Conservation (phyloP, 352 stramenopile genomes). For the Phytophthora sansomeana region DNA sequence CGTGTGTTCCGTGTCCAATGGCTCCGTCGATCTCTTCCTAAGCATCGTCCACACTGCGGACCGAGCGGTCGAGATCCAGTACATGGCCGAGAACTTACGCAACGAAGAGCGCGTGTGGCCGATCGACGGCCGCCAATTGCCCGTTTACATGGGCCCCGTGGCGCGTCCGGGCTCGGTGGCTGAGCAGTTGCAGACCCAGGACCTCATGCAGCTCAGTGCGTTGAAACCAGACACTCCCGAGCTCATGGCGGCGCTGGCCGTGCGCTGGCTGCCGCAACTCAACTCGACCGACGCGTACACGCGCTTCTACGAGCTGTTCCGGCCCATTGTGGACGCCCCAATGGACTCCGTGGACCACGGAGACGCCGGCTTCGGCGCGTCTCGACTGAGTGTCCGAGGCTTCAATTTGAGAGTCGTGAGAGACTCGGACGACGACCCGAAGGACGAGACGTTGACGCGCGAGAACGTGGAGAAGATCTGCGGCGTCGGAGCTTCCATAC, state of each 20-base stretch:
- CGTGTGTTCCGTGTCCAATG: slow-evolving; percentile 15
- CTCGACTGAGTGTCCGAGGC: slow-evolving; percentile 53
- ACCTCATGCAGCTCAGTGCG: slow-evolving; percentile 26
- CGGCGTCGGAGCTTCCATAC: slow-evolving; percentile 24
- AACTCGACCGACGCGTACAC: slow-evolving; percentile 29
- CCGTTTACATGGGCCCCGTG: slow-evolving; percentile 46
- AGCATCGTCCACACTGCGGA: slow-evolving; percentile 25
- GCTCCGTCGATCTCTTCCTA: slow-evolving; percentile 8
- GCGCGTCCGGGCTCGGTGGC: slow-evolving; percentile 36
- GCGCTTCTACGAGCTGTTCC: slow-evolving; percentile 43
- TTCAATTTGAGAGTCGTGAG: slow-evolving; percentile 49
- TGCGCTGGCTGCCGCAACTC: slow-evolving; percentile 24
- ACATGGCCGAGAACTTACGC: slow-evolving; percentile 31
- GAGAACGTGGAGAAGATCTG: slow-evolving; percentile 44
- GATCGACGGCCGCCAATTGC: slow-evolving; percentile 31
- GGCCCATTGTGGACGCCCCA: slow-evolving; percentile 26
- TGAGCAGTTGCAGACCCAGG: slow-evolving; percentile 29
- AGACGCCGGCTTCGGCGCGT: slow-evolving; percentile 49
- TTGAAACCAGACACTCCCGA: slow-evolving; percentile 32
- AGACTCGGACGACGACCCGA: slow-evolving; percentile 11
- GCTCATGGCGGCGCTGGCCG: slow-evolving; percentile 33
- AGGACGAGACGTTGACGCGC: slow-evolving; percentile 36
- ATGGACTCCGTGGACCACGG: slow-evolving; percentile 41
- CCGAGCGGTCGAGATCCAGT: slow-evolving; percentile 26
- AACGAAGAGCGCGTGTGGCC: slow-evolving; percentile 40